Evolutionary conservation across 2,329 filamentous ascomycete genomes (phyloP), one percentile per base, ranked within the genome.

Genomic region (Aspergillus latus): DNA sequence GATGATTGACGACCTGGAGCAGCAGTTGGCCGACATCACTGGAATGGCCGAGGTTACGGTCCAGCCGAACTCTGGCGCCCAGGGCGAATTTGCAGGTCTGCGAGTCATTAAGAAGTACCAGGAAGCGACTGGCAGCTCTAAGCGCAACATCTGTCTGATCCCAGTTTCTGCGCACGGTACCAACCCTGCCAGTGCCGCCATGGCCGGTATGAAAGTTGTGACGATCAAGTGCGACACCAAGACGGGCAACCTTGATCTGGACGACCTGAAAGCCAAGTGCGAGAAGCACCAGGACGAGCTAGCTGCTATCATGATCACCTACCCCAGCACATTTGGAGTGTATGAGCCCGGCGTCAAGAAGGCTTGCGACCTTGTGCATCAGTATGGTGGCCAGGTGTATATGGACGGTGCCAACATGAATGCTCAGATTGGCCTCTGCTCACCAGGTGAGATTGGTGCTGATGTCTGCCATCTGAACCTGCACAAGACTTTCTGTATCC

Each of bases 391-490:
- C 8, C 90, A 95, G 70, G 93, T 97, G 13, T 97, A 97, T 80
- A 97, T 97, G 93, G 93, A 97, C 71, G 93, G 93, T 47, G 93
- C 93, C 63, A 97, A 97, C 79, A 94, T 97, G 91, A 97, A 97
- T 71, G 93, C 93, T 15, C 93, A 97, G 75, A 97, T 97, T 62
- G 93, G 93, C 10, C 83, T 97, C 9, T 96, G 91, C 79, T 96
- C 91, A 1, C 93, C 93, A 1, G 93, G 93, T 40, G 92, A 95
- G 73, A 96, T 97, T 64, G 93, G 93, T 16, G 93, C 93, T 30
- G 93, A 97, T 72, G 92, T 97, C 39, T 97, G 93, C 82, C 93
- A 97, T 78, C 81, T 97, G 58, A 97, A 97, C 76, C 83, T 97
- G 42, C 93, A 97, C 84, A 97, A 97, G 84, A 97, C 93, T 2